Base-by-base conservation (phyloP, 768 basidiomycete species). In the Lactarius hengduanensis region DNA sequence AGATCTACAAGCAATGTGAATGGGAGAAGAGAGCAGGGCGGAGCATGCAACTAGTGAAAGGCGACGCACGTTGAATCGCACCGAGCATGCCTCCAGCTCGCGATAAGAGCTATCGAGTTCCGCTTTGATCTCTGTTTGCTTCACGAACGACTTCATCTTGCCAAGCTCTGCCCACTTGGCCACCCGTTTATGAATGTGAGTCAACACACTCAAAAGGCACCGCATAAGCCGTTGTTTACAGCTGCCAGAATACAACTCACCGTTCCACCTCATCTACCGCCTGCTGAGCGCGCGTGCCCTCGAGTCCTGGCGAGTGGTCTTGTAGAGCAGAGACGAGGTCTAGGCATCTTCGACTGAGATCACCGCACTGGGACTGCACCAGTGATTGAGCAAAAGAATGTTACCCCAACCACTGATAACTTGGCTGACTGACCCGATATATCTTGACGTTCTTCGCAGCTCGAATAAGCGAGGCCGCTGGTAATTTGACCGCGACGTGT, bases 231-330 rank as follows among this genome's bases (percentile, higher is more conserved):
- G 10, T 53, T 32, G 7, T 36, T 30, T 20, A 41, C 22, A 53
- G 22, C 11, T 50, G 9, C n/a, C 20, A 13, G 30, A 15, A 45
- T 3, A 6, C 16, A n/a, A 59, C 36, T 50, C 57, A 70, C 70
- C 41, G 57, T 59, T 70, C 68, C 20, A 70, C 70, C 22, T 70
- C 70, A 59, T 70, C 70, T 6, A 59, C 56, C 18, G 57, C 70
- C 30, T 66, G 64, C 16, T 66, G 70, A 18, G 69, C 69, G 4
- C 40, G 32, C 38, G 68, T 63, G 18, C 69, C 64, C 47, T 59
- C 70, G 18, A 70, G 57, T n/a, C 61, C 68, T 18, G 38, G 26
- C 4, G 67, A 69, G 40, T 64, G 53, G 40, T 69, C 69, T 1
- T 30, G 53, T 22, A 69, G 45, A 41, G 69, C 54, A 8, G 59